These are phyloP conservation scores for Chaetomiaceae sp. DNA, from an alignment of 2,329 filamentous ascomycete genomes.

Conservation along the genomic window DNA sequence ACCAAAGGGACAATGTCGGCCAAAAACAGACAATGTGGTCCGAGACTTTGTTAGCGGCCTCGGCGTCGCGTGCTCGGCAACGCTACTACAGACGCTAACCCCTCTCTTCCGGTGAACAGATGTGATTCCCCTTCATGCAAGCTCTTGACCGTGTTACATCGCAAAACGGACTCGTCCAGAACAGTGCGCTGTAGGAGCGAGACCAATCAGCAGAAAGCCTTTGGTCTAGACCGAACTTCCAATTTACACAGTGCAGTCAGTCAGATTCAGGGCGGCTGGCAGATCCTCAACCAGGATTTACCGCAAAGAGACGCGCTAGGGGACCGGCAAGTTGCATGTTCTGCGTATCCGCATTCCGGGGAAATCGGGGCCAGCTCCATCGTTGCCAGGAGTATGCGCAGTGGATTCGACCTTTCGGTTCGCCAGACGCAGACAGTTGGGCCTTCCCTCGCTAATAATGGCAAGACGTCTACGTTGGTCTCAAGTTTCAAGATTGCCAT, in stretches of 20 bases:
- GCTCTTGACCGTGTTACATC: not conserved
- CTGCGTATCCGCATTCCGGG: no score
- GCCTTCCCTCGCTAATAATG: no score
- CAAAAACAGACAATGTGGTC: not conserved
- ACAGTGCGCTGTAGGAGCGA: not conserved
- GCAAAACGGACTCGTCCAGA: not conserved
- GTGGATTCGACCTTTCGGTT: no score
- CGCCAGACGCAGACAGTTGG: no score
- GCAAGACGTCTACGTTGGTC: no score
- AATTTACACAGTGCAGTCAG: no score
- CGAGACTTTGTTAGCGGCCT: not conserved
- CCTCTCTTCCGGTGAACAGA: not conserved
- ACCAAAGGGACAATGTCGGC: not conserved
- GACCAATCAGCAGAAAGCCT: slow-evolving; percentile 2
- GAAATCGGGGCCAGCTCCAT: not conserved
- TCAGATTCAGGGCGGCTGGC: no score
- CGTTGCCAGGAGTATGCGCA: no score
- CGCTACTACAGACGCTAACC: not conserved
- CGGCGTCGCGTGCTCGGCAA: not conserved
- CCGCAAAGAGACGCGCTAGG: not conserved
- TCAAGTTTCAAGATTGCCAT: no score
- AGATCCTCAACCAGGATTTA: not conserved
- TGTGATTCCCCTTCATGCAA: not conserved
- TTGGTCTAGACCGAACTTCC: slow-evolving; percentile 1
- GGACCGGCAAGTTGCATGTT: not conserved